Evolutionary conservation across 2,329 filamentous ascomycete species (phyloP), one percentile per base, ranked within the genome.

Genomic region (Cladosporium oxysporum): DNA sequence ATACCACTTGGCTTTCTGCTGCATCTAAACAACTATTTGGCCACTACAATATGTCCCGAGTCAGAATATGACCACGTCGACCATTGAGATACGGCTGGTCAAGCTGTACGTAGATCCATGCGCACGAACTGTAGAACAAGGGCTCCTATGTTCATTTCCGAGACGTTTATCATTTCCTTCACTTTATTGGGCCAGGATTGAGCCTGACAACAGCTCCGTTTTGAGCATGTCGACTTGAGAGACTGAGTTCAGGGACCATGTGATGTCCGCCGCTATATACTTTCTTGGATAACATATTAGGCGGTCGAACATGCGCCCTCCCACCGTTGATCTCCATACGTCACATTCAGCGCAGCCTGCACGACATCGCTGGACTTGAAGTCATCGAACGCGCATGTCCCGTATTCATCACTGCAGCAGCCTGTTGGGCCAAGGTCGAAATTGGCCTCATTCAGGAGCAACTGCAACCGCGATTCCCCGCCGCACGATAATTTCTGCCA

Each of bases 361-460:
- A 53, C 50, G 16, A 53, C 50, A 28, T 53, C 50, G 26, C 50
- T 53, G 23, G 26, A 29, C 50, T 28, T 29, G 50, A 53, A 53
- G 16, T 53, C 50, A 6, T 29, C 26, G 50, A 53, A 53, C n/a
- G 50, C 50, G 23, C 50, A 53, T 28, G 50, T 53, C 26, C 50
- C 50, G 28, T 53, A 53, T 16, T 53, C 50, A 53, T 53, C 50
- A 18, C 50, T 53, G 50, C 50, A 53, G 23, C 50, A 53, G 50
- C 50, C 50, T 31, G 50, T 53, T 31, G 50, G 50, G 7, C 50
- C 28, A 18, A 53, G 50, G 26, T 53, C 50, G 50, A 53, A 53
- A 2, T 53, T 53, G 26, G 50, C 50, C 50, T 53, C 50, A 11
- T 53, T 53, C 26, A 53, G 50, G 50, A 53, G 50, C 50, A 53